Conservation (phyloP, 306 rosid genomes). For the Quercus rubra region DNA sequence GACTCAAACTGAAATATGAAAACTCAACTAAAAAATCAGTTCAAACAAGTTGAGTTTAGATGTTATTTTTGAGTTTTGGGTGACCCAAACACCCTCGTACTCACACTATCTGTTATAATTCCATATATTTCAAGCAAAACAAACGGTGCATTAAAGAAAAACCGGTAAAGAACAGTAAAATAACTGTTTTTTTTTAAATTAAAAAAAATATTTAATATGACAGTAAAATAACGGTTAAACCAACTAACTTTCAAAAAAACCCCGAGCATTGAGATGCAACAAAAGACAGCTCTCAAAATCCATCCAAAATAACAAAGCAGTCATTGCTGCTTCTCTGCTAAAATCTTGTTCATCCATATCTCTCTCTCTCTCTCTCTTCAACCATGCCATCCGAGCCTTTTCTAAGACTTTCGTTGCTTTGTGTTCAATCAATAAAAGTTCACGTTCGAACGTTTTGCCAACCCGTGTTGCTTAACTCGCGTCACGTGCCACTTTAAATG, state of each 20-base stretch:
- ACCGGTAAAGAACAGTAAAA: neutral
- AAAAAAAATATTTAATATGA: too few relatives aligned
- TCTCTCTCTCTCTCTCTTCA: neutral
- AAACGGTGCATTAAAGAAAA: neutral
- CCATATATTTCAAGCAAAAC: too few relatives aligned
- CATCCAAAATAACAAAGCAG: slow-evolving; percentile 19
- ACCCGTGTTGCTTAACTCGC: slow-evolving; percentile 16
- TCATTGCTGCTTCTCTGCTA: slow-evolving; percentile 18
- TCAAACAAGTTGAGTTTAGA: too few relatives aligned
- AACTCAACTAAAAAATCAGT: too few relatives aligned
- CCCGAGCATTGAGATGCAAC: neutral
- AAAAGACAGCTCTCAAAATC: neutral
- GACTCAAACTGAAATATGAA: too few relatives aligned
- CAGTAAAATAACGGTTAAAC: neutral
- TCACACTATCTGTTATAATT: too few relatives aligned
- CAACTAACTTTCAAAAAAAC: neutral
- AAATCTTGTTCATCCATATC: slow-evolving; percentile 10
- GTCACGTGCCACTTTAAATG: neutral
- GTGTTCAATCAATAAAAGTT: neutral
- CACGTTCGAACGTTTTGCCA: slow-evolving; percentile 5
- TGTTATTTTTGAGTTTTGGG: too few relatives aligned
- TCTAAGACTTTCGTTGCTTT: neutral
- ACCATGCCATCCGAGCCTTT: neutral
- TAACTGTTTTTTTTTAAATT: too few relatives aligned
- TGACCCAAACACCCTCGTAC: too few relatives aligned